Evolutionary conservation across 1,284 basidiomycete species (phyloP).

Genomic region (Exsudoporus floridanus): DNA sequence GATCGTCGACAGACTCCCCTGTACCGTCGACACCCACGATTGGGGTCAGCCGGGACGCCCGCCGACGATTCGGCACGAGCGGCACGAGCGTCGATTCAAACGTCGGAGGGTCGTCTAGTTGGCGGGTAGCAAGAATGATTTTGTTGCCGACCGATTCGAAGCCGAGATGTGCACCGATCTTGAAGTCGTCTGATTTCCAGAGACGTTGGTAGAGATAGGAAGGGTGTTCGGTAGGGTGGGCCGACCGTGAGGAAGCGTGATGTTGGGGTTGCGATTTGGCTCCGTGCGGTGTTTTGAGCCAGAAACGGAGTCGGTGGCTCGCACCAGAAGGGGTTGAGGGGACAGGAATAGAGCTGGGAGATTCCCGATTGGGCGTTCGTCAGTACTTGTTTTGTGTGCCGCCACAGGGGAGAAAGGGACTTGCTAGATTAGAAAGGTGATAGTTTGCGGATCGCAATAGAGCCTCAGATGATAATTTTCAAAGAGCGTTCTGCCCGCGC

Average conservation of each 20-base stretch:
- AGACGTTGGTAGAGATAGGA: slow-evolving; percentile 58
- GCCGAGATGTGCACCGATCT: slow-evolving; percentile 51
- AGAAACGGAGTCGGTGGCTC: slow-evolving; percentile 57
- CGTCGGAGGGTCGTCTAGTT: not conserved
- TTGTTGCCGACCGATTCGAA: slow-evolving; percentile 48
- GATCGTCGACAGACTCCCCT: slow-evolving; percentile 16
- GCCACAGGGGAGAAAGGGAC: slow-evolving; percentile 17
- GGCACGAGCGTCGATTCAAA: not conserved
- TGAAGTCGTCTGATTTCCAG: slow-evolving; percentile 60
- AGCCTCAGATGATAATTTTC: slow-evolving; percentile 46
- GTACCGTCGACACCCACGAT: not conserved
- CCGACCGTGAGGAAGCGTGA: slow-evolving; percentile 19
- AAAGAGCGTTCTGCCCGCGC: slow-evolving; percentile 51
- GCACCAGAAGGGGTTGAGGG: slow-evolving; percentile 51
- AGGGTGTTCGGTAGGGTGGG: slow-evolving; percentile 31
- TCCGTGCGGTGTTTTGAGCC: slow-evolving; percentile 45
- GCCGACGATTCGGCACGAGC: slow-evolving; percentile 9
- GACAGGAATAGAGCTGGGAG: slow-evolving; percentile 46
- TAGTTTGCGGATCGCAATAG: slow-evolving; percentile 46
- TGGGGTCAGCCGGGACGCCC: slow-evolving; percentile 12
- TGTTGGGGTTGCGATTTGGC: not conserved
- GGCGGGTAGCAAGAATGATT: slow-evolving; percentile 47
- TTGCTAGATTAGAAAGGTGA: slow-evolving; percentile 59
- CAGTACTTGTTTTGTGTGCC: too few relatives aligned
- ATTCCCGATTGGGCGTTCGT: too few relatives aligned